Percentiles rank a stretch among this genome's conserved stretches.
These are phyloP conservation scores for Alternaria conjuncta DNA, from an alignment of 2,329 filamentous ascomycete genomes.

Conservation along the genomic window DNA sequence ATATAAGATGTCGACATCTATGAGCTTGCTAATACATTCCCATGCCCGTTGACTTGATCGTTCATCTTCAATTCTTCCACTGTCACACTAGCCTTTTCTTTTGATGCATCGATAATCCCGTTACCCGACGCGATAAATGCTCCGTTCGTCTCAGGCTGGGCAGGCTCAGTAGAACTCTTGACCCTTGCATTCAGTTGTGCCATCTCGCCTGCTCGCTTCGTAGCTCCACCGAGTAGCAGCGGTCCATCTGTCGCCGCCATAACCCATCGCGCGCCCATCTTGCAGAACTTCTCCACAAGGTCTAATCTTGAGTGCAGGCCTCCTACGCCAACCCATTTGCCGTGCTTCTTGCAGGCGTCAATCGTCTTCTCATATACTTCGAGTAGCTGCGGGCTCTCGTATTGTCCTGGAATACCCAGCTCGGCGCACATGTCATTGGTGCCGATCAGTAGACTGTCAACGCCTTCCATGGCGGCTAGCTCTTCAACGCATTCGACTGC, in stretches of 20 bases:
- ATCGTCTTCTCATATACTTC: slow-evolving; percentile 44
- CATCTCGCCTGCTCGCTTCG: slow-evolving; percentile 39
- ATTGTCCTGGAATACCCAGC: slow-evolving; percentile 53
- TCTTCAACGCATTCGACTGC: slow-evolving; percentile 51
- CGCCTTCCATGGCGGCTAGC: slow-evolving; percentile 51
- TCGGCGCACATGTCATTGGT: slow-evolving; percentile 55
- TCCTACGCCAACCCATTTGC: slow-evolving; percentile 52
- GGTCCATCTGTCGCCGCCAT: slow-evolving; percentile 47
- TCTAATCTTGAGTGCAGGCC: slow-evolving; percentile 52
- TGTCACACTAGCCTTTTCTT: not conserved
- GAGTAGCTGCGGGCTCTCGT: slow-evolving; percentile 40
- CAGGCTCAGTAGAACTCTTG: not conserved
- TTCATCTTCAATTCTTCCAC: not conserved
- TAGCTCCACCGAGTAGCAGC: slow-evolving; percentile 47
- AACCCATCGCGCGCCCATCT: slow-evolving; percentile 49
- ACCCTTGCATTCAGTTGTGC: slow-evolving; percentile 11
- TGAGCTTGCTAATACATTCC: not conserved
- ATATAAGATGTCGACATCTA: not conserved
- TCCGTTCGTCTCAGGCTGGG: not conserved
- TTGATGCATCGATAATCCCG: not conserved
- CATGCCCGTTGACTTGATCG: not conserved
- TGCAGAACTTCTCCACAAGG: slow-evolving; percentile 51
- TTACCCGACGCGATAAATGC: not conserved
- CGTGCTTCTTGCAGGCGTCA: slow-evolving; percentile 47
- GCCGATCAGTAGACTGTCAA: slow-evolving; percentile 54